A percentile compares a stretch with the other conserved stretches of the same genome.
Conservation (phyloP, 345 rosid genomes). For the Sonneratia alba region DNA sequence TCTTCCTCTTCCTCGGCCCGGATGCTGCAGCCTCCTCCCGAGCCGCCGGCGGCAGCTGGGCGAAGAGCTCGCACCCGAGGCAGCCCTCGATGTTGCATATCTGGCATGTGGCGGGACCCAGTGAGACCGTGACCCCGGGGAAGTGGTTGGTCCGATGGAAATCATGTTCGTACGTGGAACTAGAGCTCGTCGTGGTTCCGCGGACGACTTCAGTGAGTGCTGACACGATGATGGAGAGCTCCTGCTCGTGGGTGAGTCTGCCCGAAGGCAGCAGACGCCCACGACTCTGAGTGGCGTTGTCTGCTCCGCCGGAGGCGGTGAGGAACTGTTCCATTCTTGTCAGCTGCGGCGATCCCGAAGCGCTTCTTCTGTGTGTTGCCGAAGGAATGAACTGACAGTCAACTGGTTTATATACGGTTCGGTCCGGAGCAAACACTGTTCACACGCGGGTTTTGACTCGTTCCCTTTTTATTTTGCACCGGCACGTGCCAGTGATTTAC, state of each 20-base stretch:
- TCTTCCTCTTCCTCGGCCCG: conserved; percentile 17
- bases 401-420: conserved; percentile 14
- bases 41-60: conserved; percentile 33
- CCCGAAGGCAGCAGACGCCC: not conserved
- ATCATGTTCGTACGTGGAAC: not conserved
- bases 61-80: conserved; percentile 67
- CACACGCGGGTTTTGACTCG: conserved; percentile 16
- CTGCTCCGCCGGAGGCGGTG: not conserved
- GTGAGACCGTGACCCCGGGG: conserved; percentile 16
- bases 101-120: conserved; percentile 46
- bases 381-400: not conserved
- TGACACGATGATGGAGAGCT: conserved; percentile 53
- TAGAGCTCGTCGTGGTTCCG: conserved; percentile 11
- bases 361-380: not conserved
- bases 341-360: not conserved
- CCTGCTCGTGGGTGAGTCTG: conserved; percentile 48
- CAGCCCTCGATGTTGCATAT: conserved; percentile 60
- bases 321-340: conserved; percentile 15
- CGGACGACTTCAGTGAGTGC: conserved; percentile 29
- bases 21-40: not conserved
- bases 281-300: not conserved
- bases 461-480: not conserved
- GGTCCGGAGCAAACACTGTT: conserved; percentile 11
- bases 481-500: conserved; percentile 2
- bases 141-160: not conserved